Evolutionary conservation across 768 basidiomycete species (phyloP).

Genomic region (Leucocoprinus sp.): DNA sequence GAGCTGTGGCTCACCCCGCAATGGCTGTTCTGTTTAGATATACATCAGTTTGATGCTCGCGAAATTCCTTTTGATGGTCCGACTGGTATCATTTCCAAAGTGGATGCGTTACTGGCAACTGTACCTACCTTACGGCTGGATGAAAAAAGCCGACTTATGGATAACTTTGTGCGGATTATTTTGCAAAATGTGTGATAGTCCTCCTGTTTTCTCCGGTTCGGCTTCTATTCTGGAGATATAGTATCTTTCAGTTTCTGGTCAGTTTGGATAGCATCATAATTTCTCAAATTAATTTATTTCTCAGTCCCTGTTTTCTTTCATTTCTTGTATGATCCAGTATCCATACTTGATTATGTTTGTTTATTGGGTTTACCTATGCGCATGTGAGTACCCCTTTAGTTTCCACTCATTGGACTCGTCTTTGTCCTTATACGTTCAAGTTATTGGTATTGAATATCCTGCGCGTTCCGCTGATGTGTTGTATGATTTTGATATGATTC

Average conservation of each 20-base stretch:
- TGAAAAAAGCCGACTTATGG: constrained; percentile 45
- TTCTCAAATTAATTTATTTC: background rate
- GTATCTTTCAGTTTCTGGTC: background rate
- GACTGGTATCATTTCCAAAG: constrained; percentile 55
- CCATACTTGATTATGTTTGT: background rate
- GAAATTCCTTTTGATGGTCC: constrained; percentile 72
- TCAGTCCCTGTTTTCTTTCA: background rate
- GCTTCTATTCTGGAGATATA: background rate
- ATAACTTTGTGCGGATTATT: constrained; percentile 54
- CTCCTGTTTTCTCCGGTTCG: background rate
- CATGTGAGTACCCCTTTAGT: background rate
- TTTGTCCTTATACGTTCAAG: background rate
- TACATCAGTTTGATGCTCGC: constrained; percentile 67
- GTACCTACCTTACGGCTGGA: constrained; percentile 38
- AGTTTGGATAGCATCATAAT: background rate
- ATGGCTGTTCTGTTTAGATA: constrained; percentile 34
- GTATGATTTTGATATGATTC: constrained; percentile 4
- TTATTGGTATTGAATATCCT: constrained; percentile 1
- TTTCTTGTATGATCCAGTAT: background rate
- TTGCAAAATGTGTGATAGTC: constrained; percentile 34
- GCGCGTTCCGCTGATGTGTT: background rate
- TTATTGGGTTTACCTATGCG: background rate
- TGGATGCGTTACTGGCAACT: constrained; percentile 49
- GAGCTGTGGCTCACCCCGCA: background rate
- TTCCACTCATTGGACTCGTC: background rate